These are phyloP conservation scores for Colletotrichum truncatum DNA, from an alignment of 2,329 filamentous ascomycete genomes.

Conservation along the genomic window DNA sequence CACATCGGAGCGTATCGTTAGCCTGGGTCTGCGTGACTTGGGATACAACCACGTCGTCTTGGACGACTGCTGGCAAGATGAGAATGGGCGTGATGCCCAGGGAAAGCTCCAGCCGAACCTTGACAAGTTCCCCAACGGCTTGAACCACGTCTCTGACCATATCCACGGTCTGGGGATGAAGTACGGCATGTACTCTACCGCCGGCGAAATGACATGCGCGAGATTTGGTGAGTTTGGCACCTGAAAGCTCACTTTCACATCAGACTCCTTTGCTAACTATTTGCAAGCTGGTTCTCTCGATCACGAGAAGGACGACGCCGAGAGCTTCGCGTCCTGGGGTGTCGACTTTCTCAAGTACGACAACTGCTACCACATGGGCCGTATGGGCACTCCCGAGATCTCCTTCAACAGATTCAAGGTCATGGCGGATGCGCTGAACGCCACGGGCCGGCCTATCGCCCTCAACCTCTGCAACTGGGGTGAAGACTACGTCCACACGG, in stretches of 20 bases:
- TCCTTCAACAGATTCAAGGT: slow-evolving; percentile 40
- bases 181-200: slow-evolving; percentile 49
- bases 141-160: slow-evolving; percentile 44
- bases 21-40: slow-evolving; percentile 37
- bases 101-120: slow-evolving; percentile 41
- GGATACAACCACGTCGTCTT: slow-evolving; percentile 41
- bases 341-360: slow-evolving; percentile 64
- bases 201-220: slow-evolving; percentile 60
- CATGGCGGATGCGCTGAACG: slow-evolving; percentile 44
- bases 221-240: slow-evolving; percentile 44
- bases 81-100: slow-evolving; percentile 35
- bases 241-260: slow-evolving; percentile 23
- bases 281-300: slow-evolving; percentile 54
- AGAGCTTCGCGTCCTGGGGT: slow-evolving; percentile 61
- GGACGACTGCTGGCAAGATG: slow-evolving; percentile 47
- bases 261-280: background rate
- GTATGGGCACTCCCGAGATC: slow-evolving; percentile 36
- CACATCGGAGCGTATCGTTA: slow-evolving; percentile 35
- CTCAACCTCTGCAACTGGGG: slow-evolving; percentile 48
- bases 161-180: slow-evolving; percentile 46
- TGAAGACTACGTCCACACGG: slow-evolving; percentile 35
- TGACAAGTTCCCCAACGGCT: slow-evolving; percentile 46
- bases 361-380: slow-evolving; percentile 50
- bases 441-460: slow-evolving; percentile 41
- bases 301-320: slow-evolving; percentile 61